Evolutionary conservation across 345 rosid species (phyloP).

Genomic region (Angophora floribunda): DNA sequence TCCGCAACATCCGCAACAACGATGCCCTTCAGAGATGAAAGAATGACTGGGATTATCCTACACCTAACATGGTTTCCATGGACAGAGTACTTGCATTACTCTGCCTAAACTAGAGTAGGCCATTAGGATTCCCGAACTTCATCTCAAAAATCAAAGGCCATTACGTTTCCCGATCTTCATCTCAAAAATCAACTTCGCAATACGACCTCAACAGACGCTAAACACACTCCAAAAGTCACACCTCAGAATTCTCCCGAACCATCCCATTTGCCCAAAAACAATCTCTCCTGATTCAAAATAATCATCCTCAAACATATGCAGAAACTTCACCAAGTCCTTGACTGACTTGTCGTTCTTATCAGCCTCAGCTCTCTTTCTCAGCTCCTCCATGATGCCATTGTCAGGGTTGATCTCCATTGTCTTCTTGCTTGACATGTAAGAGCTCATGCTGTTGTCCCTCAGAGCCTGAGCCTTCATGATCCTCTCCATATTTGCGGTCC

Average conservation of each 20-base stretch:
- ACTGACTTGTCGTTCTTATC: conserved; percentile 39
- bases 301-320: background rate
- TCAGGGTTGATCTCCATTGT: conserved; percentile 44
- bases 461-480: conserved; percentile 41
- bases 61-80: background rate
- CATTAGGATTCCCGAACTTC: background rate
- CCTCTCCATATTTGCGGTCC: conserved; percentile 43
- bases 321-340: conserved; percentile 16
- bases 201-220: background rate
- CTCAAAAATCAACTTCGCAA: background rate
- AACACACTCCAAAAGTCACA: background rate
- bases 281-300: background rate
- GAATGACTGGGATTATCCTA: background rate
- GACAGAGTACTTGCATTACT: background rate
- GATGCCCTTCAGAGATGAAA: background rate
- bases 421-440: conserved; percentile 45
- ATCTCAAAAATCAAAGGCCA: too few species aligned
- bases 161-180: too few species aligned
- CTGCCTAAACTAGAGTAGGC: background rate
- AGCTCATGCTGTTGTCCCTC: conserved; percentile 38
- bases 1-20: background rate
- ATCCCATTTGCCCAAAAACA: background rate
- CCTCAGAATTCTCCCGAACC: background rate
- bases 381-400: conserved; percentile 40
- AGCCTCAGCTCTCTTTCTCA: conserved; percentile 37